A percentile compares a stretch with the other conserved stretches of the same genome.
Evolutionary conservation across 805 yeast genomes (phyloP).

Genomic region (Pichia gijzeniarum): DNA sequence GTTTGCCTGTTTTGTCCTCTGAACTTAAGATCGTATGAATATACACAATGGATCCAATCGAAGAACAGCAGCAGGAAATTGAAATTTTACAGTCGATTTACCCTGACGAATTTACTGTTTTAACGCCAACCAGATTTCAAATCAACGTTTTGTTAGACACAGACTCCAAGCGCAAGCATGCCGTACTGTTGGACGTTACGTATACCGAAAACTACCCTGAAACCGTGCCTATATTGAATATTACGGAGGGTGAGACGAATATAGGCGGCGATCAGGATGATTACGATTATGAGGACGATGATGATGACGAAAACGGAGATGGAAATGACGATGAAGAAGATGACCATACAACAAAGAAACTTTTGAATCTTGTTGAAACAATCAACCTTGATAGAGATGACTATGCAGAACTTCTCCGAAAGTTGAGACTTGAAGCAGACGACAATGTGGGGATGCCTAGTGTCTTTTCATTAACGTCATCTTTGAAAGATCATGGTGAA

Average conservation of each 20-base stretch:
- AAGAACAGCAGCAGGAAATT: slow-evolving; percentile 84
- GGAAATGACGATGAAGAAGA: slow-evolving; percentile 30
- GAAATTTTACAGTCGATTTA: slow-evolving; percentile 87
- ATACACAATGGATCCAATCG: slow-evolving; percentile 33
- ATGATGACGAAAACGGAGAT: slow-evolving; percentile 43
- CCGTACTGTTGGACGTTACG: slow-evolving; percentile 49
- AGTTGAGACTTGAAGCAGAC: slow-evolving; percentile 55
- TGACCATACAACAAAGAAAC: slow-evolving; percentile 25
- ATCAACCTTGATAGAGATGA: slow-evolving; percentile 51
- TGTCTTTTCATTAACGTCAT: slow-evolving; percentile 70
- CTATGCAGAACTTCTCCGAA: slow-evolving; percentile 32
- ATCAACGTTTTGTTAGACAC: slow-evolving; percentile 65
- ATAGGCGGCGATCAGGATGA: slow-evolving; percentile 24
- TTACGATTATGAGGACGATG: slow-evolving; percentile 33
- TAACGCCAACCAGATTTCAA: slow-evolving; percentile 42
- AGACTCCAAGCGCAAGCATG: slow-evolving; percentile 51
- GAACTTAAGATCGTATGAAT: not conserved
- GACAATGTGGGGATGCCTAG: slow-evolving; percentile 89
- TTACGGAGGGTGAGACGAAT: slow-evolving; percentile 12
- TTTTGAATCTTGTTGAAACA: slow-evolving; percentile 49
- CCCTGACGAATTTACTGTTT: slow-evolving; percentile 74
- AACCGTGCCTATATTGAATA: slow-evolving; percentile 53
- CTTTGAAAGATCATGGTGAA: slow-evolving; percentile 80
- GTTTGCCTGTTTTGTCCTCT: not conserved
- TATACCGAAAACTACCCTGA: slow-evolving; percentile 84